These are phyloP conservation scores for Colletotrichum sp. DNA, from an alignment of 2,329 filamentous ascomycete species.

Conservation along the genomic window DNA sequence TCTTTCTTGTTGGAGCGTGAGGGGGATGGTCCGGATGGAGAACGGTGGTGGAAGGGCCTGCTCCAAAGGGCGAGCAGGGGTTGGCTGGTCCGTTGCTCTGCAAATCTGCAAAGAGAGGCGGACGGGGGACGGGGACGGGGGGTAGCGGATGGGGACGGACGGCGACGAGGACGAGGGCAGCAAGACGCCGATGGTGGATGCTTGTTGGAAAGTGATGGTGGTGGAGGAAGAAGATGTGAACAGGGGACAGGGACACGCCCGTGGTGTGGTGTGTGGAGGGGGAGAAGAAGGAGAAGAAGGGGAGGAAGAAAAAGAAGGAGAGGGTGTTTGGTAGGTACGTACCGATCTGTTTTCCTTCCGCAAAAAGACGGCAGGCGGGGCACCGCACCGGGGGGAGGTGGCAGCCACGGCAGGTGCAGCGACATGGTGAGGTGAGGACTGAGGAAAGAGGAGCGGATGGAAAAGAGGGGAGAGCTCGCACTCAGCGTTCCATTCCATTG, in stretches of 20 bases:
- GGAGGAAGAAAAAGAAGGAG: neutral
- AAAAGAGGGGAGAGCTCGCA: slow-evolving; percentile 14
- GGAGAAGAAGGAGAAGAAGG: neutral
- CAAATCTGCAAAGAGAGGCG: neutral
- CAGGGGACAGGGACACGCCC: neutral
- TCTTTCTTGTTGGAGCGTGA: neutral
- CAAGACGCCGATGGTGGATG: neutral
- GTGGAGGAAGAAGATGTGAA: neutral
- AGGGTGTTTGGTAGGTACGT: neutral
- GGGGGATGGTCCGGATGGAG: neutral
- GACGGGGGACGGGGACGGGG: neutral
- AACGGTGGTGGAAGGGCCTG: neutral
- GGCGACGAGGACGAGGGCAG: neutral
- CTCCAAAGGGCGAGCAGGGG: neutral
- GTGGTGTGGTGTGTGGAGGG: neutral
- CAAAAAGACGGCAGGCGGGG: neutral
- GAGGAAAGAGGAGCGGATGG: neutral
- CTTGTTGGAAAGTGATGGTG: neutral
- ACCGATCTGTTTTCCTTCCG: neutral
- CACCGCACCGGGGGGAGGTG: neutral
- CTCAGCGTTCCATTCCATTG: neutral
- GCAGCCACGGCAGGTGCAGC: neutral
- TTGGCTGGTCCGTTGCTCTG: neutral
- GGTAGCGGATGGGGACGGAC: neutral
- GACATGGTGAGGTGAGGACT: neutral